These are phyloP conservation scores for Fraxinus anomala DNA, from an alignment of 257 asterid species.

Conservation along the genomic window DNA sequence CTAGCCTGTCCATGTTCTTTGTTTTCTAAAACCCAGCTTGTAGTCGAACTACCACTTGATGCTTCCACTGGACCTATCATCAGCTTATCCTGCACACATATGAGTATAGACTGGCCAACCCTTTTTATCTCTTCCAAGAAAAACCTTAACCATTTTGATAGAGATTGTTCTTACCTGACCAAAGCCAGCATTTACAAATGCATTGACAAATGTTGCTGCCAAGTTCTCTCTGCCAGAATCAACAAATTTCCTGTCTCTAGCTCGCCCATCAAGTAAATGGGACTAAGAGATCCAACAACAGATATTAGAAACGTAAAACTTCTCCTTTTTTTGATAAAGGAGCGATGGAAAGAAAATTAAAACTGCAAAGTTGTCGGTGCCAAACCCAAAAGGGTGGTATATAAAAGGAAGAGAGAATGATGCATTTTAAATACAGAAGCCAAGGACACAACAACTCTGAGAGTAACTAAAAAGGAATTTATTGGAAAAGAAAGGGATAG, in stretches of 20 bases:
- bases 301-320: neutral
- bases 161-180: constrained; percentile 64
- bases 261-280: constrained; percentile 90
- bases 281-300: constrained; percentile 51
- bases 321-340: neutral
- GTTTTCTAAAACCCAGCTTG: constrained; percentile 89
- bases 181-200: constrained; percentile 97
- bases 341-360: neutral
- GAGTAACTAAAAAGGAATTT: too few relatives aligned
- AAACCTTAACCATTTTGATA: neutral
- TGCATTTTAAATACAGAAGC: too few relatives aligned
- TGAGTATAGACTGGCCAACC: neutral
- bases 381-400: neutral
- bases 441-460: too few relatives aligned
- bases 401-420: neutral
- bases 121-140: neutral
- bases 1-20: constrained; percentile 93
- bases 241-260: constrained; percentile 74
- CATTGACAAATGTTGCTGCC: constrained; percentile 97
- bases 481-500: too few relatives aligned
- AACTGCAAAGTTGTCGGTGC: neutral
- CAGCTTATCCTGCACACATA: constrained; percentile 71
- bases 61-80: constrained; percentile 84
- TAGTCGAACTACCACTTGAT: constrained; percentile 65
- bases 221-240: constrained; percentile 94